Conservation (phyloP, 768 basidiomycete genomes). For the Leucocoprinus leucothites region DNA sequence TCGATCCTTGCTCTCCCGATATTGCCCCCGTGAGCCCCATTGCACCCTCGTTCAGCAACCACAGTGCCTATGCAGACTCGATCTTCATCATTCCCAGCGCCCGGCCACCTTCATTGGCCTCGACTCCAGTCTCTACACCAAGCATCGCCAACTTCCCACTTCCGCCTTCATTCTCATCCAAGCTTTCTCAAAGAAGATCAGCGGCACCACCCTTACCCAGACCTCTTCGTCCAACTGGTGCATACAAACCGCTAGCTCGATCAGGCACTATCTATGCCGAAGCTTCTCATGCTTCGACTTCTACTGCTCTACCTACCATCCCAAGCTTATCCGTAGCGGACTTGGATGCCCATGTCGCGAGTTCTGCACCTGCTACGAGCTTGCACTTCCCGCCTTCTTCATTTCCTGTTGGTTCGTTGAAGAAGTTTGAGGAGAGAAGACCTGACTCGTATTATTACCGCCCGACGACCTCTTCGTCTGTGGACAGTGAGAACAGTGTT, state of each 20-base stretch:
- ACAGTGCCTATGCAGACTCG: neutral
- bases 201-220: slow-evolving; percentile 2
- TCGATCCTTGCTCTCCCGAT: neutral
- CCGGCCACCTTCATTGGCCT: neutral
- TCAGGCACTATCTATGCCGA: neutral
- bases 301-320: neutral
- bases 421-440: neutral
- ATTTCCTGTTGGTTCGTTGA: neutral
- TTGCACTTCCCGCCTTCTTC: neutral
- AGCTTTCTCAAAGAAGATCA: slow-evolving; percentile 4
- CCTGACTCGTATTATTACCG: neutral
- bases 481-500: neutral
- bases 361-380: neutral
- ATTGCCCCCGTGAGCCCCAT: neutral
- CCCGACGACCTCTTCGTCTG: slow-evolving; percentile 1
- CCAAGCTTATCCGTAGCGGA: neutral
- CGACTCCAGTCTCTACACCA: slow-evolving; percentile 6
- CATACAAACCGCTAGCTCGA: neutral
- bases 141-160: slow-evolving; percentile 6
- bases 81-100: neutral
- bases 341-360: neutral
- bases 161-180: slow-evolving; percentile 8
- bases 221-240: neutral
- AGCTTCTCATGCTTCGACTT: neutral
- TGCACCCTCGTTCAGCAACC: neutral